Evolutionary conservation across 225 moss, liverwort and hornwort species (phyloP), one percentile per base, ranked within the genome.

Genomic region (Polytrichum commune): DNA sequence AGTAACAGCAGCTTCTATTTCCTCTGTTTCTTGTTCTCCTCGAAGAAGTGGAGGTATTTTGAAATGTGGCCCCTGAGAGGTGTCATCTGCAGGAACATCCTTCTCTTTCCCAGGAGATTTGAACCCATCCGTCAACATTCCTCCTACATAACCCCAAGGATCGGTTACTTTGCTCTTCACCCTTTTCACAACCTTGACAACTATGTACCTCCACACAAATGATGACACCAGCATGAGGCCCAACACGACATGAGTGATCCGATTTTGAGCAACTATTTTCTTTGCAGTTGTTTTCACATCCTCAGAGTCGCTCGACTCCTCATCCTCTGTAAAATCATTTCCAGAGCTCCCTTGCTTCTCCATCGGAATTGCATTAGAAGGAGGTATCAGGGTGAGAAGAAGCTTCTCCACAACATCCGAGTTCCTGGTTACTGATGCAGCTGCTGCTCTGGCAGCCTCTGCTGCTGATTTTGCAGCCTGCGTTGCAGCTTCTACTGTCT

Each of bases 181-280:
- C 62, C 79, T 84, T 82, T 77, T 88, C 23, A 0, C 84, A 4
- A 72, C 84, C 77, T 88, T 88, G 30, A 88, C 87, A 65, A 88
- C 75, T 16, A 81, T 63, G 53, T 73, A 88, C 38, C 82, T 75
- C 87, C 87, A 88, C 26, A 88, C 84, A 9, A 84, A 77, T 18
- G 87, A 84, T 0, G 84, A 84, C 56, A 88, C 84, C 28, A 88
- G 73, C 75, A 88, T 88, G 8, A 88, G 3, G n/a, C 84, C 87
- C 19, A 88, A 69, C 54, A 80, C 71, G 62, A 81, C 77, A 53
- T 88, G 87, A 30, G 87, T 88, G 23, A 64, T 79, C 0, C 84
- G 84, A 62, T 88, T 88, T 46, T 88, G 87, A 6, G 68, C 61
- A 3, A 88, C 71, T 0, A 88, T 88, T 67, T 63, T 82, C 77